Conservation (phyloP, 306 rosid genomes). For the Macrotyloma uniflorum region DNA sequence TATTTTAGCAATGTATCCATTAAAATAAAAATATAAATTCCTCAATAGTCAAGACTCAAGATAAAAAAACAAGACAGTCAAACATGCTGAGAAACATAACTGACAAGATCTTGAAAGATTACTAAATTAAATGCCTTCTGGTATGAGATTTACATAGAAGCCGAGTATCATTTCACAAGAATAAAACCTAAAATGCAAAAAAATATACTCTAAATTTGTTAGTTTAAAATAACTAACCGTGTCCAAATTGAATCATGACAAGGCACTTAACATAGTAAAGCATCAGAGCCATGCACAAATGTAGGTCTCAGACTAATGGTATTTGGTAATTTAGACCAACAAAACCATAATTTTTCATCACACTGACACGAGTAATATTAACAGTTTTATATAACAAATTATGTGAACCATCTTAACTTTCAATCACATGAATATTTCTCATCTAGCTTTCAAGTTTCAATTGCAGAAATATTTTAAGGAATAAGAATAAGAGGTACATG, state of each 20-base stretch:
- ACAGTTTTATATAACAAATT: slow-evolving; percentile 19
- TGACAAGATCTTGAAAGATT: neutral
- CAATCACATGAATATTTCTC: slow-evolving; percentile 18
- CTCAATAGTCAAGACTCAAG: neutral
- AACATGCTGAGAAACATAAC: slow-evolving; percentile 5
- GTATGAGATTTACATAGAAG: slow-evolving; percentile 19
- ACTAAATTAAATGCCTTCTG: slow-evolving; percentile 8
- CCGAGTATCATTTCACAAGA: slow-evolving; percentile 13
- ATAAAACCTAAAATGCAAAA: slow-evolving; percentile 22
- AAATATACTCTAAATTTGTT: neutral
- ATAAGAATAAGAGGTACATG: slow-evolving; percentile 1
- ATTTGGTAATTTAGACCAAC: neutral
- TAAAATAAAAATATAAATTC: neutral
- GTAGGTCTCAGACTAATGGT: slow-evolving; percentile 11
- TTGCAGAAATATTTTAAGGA: slow-evolving; percentile 3
- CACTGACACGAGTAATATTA: neutral
- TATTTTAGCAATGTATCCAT: neutral
- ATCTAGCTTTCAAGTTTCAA: slow-evolving; percentile 8
- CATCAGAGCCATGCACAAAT: slow-evolving; percentile 5
- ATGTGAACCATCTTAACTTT: neutral
- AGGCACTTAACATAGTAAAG: slow-evolving; percentile 23
- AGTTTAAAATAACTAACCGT: slow-evolving; percentile 4
- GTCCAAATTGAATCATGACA: neutral
- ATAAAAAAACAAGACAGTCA: slow-evolving; percentile 1
- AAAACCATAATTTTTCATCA: neutral